Evolutionary conservation across 305 asterid species (phyloP).

Genomic region (Fraxinus floribunda): DNA sequence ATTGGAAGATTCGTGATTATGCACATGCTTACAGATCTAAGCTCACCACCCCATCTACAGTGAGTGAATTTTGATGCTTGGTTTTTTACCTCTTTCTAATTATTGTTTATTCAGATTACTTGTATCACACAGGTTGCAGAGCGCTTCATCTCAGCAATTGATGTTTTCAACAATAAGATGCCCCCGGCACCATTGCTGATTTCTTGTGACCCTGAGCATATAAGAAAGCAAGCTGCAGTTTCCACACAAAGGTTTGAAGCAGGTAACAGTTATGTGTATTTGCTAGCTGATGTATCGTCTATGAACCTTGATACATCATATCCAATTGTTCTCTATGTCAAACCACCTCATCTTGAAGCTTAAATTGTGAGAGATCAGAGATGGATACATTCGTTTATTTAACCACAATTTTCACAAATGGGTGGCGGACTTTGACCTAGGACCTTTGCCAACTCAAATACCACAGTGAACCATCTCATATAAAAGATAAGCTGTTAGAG

Average conservation of each 20-base stretch:
- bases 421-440: not conserved
- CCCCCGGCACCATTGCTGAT: constrained; percentile 76
- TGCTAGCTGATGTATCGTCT: not conserved
- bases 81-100: constrained; percentile 14
- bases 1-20: constrained; percentile 98
- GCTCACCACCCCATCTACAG: constrained; percentile 77
- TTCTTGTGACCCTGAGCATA: constrained; percentile 73
- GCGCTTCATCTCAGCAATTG: constrained; percentile 75
- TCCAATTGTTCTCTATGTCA: not conserved
- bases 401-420: not conserved
- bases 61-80: constrained; percentile 40
- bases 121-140: constrained; percentile 67
- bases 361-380: not conserved
- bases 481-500: not conserved
- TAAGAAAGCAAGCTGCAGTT: constrained; percentile 90
- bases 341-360: not conserved
- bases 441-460: not conserved
- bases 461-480: not conserved
- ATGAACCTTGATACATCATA: not conserved
- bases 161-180: constrained; percentile 65
- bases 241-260: constrained; percentile 93
- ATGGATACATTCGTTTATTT: not conserved
- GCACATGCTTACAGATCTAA: constrained; percentile 93
- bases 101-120: constrained; percentile 9
- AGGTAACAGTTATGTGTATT: constrained; percentile 40